Conservation (phyloP, 768 basidiomycete species). For the Termitomyces titanicus region DNA sequence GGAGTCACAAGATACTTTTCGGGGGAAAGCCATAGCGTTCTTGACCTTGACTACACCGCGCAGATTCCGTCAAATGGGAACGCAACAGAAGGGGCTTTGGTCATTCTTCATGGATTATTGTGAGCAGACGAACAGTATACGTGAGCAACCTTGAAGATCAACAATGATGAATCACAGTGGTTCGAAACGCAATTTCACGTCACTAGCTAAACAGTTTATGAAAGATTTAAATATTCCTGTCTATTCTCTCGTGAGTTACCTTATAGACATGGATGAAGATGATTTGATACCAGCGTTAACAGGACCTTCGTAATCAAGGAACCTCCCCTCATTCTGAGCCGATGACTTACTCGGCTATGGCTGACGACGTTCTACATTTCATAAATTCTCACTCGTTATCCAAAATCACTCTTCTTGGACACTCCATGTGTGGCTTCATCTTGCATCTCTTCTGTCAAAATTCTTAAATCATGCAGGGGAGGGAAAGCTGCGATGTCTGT, state of each 20-base stretch:
- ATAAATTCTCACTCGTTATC: constrained; percentile 46
- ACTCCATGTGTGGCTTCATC: constrained; percentile 67
- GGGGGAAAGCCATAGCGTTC: background rate
- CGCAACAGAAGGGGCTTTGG: constrained; percentile 35
- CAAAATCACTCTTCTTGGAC: constrained; percentile 72
- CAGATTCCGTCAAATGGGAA: constrained; percentile 20
- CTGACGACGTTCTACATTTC: constrained; percentile 70
- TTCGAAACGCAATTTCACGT: constrained; percentile 82
- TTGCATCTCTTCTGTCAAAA: background rate
- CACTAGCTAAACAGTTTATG: constrained; percentile 67
- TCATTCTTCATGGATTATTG: constrained; percentile 62
- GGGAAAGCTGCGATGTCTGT: constrained; percentile 76
- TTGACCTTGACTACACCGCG: constrained; percentile 17
- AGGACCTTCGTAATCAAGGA: constrained; percentile 79
- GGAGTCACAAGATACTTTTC: background rate
- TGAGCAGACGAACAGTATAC: constrained; percentile 21
- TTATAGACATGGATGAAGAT: background rate
- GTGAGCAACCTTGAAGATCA: background rate
- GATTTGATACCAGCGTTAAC: background rate
- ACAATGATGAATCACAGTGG: constrained; percentile 41
- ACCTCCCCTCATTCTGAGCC: constrained; percentile 66
- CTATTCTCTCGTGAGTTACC: constrained; percentile 49
- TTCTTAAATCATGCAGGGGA: constrained; percentile 47
- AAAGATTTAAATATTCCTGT: constrained; percentile 58
- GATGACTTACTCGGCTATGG: constrained; percentile 75